Base-by-base conservation (phyloP, 2,329 filamentous ascomycete species). In the Pyrenophora teres region DNA sequence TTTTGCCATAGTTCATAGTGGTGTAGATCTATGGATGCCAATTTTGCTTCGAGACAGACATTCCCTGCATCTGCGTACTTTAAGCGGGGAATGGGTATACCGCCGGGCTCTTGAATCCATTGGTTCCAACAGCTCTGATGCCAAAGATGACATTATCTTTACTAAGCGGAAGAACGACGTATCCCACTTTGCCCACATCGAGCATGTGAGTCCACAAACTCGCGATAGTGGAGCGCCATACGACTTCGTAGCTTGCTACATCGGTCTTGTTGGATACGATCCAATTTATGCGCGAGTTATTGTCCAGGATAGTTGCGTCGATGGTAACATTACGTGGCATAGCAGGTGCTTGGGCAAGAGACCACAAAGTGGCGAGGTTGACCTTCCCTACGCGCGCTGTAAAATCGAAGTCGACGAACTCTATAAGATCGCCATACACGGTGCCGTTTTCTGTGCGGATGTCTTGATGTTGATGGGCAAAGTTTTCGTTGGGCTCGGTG, bases 81-180 rank as follows among this genome's bases (percentile, higher is more conserved):
- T 42, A 67, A 2, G 59, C 65, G 3, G 77, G 73, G 50, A 77
- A 71, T 3, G 77, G 77, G 59, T 76, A 78, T 2, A 75, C 74
- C 44, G 78, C 79, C 3, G 78, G 78, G 62, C 77, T 80, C 68
- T 76, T 80, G 49, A 76, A 78, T n/a, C 80, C 80, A 64, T 80
- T 78, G 52, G 59, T 73, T 0, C 79, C 79, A 4, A 81, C 78
- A 16, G 80, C 74, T 56, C 82, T 71, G 0, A 85, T 74, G 0
- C 83, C 82, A 69, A 85, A 83, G 19, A 82, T 77, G 10, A 82
- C 79, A 68, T 83, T 82, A 54, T 86, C 83, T 69, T 84, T 84
- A 48, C 77, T 80, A 56, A 84, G 62, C 1, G 75, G 65, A 13
- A 85, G 67, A 4, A 74, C 80, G 4, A 75, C 78, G 35, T 64